These are phyloP conservation scores for Phytophthora multivora DNA, from an alignment of 352 stramenopile species.

Conservation along the genomic window DNA sequence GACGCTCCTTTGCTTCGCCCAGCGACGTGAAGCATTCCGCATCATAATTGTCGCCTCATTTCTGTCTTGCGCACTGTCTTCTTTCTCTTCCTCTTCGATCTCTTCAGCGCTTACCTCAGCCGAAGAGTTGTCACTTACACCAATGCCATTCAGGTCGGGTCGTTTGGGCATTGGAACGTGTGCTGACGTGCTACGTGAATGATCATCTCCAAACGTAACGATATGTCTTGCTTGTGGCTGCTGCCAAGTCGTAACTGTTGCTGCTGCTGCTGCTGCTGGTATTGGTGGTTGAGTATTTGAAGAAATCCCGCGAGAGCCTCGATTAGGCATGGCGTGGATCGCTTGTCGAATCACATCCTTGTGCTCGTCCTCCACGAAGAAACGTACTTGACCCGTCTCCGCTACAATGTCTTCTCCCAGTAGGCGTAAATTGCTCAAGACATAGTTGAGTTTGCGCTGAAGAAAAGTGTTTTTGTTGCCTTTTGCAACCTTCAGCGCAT, in stretches of 20 bases:
- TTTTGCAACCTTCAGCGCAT: constrained; percentile 27
- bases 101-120: constrained; percentile 20
- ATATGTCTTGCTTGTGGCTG: constrained; percentile 13
- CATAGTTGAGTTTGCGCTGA: constrained; percentile 52
- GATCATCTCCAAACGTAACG: constrained; percentile 29
- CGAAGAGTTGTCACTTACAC: constrained; percentile 36
- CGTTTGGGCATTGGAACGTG: constrained; percentile 1
- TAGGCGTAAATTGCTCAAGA: constrained; percentile 55
- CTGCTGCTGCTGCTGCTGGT: background rate
- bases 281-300: constrained; percentile 9
- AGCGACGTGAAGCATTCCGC: constrained; percentile 11
- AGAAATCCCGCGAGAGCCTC: constrained; percentile 13
- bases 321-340: constrained; percentile 46
- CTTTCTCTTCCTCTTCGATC: constrained; percentile 4
- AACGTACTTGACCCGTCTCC: constrained; percentile 52
- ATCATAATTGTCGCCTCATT: constrained; percentile 19
- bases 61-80: constrained; percentile 6
- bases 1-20: constrained; percentile 16
- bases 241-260: constrained; percentile 4
- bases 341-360: constrained; percentile 43
- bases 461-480: constrained; percentile 47
- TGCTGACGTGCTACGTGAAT: background rate
- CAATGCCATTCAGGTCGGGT: constrained; percentile 2
- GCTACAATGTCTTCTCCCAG: constrained; percentile 43
- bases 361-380: constrained; percentile 44